Evolutionary conservation across 225 moss, liverwort and hornwort species (phyloP).

Genomic region (Ulota crispa): DNA sequence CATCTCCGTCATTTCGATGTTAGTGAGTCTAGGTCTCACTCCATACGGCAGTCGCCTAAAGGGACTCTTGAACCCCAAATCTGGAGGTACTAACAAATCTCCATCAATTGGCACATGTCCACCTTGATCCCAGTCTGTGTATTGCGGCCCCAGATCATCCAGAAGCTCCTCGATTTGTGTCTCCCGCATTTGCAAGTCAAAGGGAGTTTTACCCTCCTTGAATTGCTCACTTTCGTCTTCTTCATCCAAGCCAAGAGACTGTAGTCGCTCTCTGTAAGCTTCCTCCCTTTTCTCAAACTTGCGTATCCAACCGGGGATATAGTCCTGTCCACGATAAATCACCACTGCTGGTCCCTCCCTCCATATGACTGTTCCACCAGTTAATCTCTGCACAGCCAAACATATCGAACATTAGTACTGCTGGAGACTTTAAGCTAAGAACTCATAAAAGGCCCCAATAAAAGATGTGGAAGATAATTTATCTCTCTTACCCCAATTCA

Average conservation of each 20-base stretch:
- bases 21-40: constrained; percentile 62
- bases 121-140: constrained; percentile 71
- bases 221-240: constrained; percentile 30
- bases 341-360: constrained; percentile 88
- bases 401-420: constrained; percentile 10
- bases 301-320: constrained; percentile 57
- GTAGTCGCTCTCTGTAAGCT: constrained; percentile 34
- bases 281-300: constrained; percentile 42
- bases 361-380: constrained; percentile 89
- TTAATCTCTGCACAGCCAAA: constrained; percentile 62
- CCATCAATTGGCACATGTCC: constrained; percentile 80
- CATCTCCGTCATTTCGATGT: constrained; percentile 87
- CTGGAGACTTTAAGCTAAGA: background rate
- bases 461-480: background rate
- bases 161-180: constrained; percentile 61
- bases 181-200: constrained; percentile 3
- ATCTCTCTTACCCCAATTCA: background rate
- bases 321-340: constrained; percentile 88
- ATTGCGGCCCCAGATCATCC: constrained; percentile 67
- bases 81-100: constrained; percentile 54
- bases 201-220: background rate
- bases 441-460: background rate
- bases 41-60: constrained; percentile 80
- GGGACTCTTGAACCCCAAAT: constrained; percentile 53
- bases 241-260: constrained; percentile 45